Conservation (phyloP, 2,329 filamentous ascomycete genomes). For the Zymoseptoria passerinii region DNA sequence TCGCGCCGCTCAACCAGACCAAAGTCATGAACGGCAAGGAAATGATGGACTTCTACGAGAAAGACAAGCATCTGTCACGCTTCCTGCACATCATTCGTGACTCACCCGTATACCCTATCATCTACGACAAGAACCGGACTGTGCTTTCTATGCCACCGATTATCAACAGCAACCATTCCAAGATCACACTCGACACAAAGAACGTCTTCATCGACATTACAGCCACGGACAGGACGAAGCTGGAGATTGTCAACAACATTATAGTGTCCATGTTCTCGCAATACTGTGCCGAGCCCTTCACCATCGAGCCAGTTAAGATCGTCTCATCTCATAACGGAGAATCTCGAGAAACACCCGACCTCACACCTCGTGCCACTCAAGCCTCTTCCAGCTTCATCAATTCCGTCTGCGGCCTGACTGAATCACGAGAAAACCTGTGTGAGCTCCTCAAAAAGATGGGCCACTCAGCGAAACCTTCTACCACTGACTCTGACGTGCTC, state of each 20-base stretch:
- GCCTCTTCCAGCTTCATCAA: constrained; percentile 93
- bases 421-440: constrained; percentile 67
- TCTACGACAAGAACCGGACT: constrained; percentile 77
- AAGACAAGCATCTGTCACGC: constrained; percentile 81
- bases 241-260: constrained; percentile 92
- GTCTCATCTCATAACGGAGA: constrained; percentile 84
- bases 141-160: constrained; percentile 95
- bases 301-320: constrained; percentile 87
- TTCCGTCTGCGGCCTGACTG: constrained; percentile 73
- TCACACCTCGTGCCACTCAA: constrained; percentile 66
- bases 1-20: constrained; percentile 82
- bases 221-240: constrained; percentile 88
- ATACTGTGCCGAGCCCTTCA: constrained; percentile 82
- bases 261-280: constrained; percentile 95
- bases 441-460: constrained; percentile 82
- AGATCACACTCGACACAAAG: constrained; percentile 82
- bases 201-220: constrained; percentile 98
- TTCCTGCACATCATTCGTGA: constrained; percentile 93
- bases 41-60: constrained; percentile 90
- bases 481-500: constrained; percentile 55
- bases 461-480: constrained; percentile 68
- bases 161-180: constrained; percentile 95
- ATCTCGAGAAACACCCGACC: constrained; percentile 70
- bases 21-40: constrained; percentile 80
- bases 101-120: constrained; percentile 88